These are phyloP conservation scores for Boechera retrofracta DNA, from an alignment of 345 rosid genomes.

Conservation along the genomic window DNA sequence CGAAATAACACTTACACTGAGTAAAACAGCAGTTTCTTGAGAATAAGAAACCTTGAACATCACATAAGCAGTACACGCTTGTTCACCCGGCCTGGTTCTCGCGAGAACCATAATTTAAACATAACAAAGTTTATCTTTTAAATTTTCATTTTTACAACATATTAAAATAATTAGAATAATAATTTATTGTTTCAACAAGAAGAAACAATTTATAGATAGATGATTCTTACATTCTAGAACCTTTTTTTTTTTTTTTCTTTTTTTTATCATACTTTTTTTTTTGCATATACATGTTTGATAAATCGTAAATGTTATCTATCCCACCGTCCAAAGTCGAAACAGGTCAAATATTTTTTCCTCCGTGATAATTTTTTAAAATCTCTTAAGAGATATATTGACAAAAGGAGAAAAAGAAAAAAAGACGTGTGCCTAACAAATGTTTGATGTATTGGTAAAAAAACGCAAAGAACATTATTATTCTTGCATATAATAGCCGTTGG, in stretches of 20 bases:
- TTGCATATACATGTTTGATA: background rate
- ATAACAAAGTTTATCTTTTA: background rate
- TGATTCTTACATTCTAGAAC: background rate
- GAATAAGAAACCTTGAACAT: slow-evolving; percentile 81
- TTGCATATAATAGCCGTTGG: slow-evolving; percentile 38
- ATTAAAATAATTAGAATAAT: background rate
- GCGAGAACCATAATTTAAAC: background rate
- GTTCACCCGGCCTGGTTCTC: slow-evolving; percentile 40
- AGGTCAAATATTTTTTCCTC: background rate
- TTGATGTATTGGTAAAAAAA: slow-evolving; percentile 31
- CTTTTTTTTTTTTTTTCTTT: background rate
- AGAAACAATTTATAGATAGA: background rate
- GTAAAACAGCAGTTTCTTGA: slow-evolving; percentile 81
- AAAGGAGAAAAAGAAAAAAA: slow-evolving; percentile 32
- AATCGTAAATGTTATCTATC: slow-evolving; percentile 8
- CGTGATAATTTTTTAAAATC: background rate
- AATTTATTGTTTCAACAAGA: background rate
- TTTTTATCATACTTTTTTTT: background rate
- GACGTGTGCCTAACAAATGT: slow-evolving; percentile 63
- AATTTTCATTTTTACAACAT: background rate
- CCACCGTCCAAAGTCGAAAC: slow-evolving; percentile 27
- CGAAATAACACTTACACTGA: slow-evolving; percentile 59
- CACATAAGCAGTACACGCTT: slow-evolving; percentile 65
- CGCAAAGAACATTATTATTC: slow-evolving; percentile 37
- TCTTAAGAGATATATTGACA: background rate